A percentile compares a stretch with the other conserved stretches of the same genome.
Evolutionary conservation across 140 eudicot genomes (phyloP).

Genomic region (Cichorium intybus): DNA sequence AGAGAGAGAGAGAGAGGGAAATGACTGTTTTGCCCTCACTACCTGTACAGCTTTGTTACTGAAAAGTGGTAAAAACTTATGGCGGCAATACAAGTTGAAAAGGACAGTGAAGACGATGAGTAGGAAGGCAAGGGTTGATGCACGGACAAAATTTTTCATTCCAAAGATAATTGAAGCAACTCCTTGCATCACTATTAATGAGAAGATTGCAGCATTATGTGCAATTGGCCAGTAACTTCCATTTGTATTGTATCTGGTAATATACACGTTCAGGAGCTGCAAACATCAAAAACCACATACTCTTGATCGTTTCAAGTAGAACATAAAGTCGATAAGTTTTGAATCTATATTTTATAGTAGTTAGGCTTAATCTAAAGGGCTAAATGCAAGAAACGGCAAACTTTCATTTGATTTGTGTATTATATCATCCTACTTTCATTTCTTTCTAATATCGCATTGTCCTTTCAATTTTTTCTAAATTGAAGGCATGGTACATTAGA

Average conservation of each 20-base stretch:
- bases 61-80: slow-evolving; percentile 69
- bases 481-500: no score
- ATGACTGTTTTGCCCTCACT: neutral
- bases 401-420: no score
- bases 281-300: slow-evolving; percentile 10
- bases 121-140: slow-evolving; percentile 51
- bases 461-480: no score
- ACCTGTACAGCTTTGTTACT: slow-evolving; percentile 69
- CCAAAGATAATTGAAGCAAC: slow-evolving; percentile 76
- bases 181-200: slow-evolving; percentile 67
- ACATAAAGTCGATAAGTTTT: neutral
- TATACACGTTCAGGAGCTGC: slow-evolving; percentile 88
- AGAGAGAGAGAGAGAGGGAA: neutral
- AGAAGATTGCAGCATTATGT: slow-evolving; percentile 66
- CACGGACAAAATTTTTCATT: slow-evolving; percentile 47
- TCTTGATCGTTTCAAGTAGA: neutral
- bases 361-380: no score
- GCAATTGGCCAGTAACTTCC: slow-evolving; percentile 94
- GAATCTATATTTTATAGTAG: no score
- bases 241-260: slow-evolving; percentile 69
- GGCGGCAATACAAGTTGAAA: slow-evolving; percentile 75
- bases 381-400: no score
- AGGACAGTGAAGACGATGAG: slow-evolving; percentile 63
- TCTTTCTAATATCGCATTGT: no score
- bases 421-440: no score